Evolutionary conservation across 75 land plant genomes (phyloP).

Genomic region (Selaginella moellendorffii): DNA sequence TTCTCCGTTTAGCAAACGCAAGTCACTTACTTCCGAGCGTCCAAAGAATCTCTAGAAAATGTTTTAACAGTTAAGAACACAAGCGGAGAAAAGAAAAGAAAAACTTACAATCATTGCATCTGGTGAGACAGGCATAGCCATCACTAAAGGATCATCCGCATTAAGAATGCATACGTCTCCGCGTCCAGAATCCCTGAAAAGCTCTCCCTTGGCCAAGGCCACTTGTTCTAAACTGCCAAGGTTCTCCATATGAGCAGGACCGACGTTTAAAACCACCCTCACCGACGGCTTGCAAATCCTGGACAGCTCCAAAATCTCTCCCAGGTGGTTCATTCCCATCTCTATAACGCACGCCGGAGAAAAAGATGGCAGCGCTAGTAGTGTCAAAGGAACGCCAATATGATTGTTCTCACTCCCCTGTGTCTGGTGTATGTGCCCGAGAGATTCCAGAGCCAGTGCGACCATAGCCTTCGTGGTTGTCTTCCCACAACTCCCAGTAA

Average conservation of each 20-base stretch:
- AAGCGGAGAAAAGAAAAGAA: not conserved
- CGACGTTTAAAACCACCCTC: constrained; percentile 39
- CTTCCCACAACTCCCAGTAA: constrained; percentile 42
- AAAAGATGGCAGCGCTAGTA: constrained; percentile 19
- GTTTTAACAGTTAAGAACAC: no score
- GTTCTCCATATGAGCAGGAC: constrained; percentile 34
- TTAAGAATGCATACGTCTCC: constrained; percentile 39
- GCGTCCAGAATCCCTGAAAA: constrained; percentile 20
- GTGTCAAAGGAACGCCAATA: constrained; percentile 34
- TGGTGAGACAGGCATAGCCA: constrained; percentile 21
- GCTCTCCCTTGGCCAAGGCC: constrained; percentile 39
- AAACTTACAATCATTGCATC: constrained; percentile 24
- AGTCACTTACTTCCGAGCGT: not conserved
- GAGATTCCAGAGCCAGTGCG: constrained; percentile 24
- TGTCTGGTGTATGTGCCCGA: constrained; percentile 29
- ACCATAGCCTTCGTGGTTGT: constrained; percentile 35
- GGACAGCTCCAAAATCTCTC: constrained; percentile 37
- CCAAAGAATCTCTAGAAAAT: not conserved
- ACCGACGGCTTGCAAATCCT: constrained; percentile 26
- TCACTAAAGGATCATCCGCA: constrained; percentile 40
- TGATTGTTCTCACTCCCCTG: constrained; percentile 29
- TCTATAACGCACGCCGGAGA: constrained; percentile 28
- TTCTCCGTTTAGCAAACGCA: not conserved
- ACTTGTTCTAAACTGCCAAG: constrained; percentile 29
- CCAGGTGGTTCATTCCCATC: constrained; percentile 29